Percentiles rank a stretch among this genome's conserved stretches.
phyloP scores from a whole-genome alignment of 164 flowering plant genomes.

The Aristolochia californica region DNA sequence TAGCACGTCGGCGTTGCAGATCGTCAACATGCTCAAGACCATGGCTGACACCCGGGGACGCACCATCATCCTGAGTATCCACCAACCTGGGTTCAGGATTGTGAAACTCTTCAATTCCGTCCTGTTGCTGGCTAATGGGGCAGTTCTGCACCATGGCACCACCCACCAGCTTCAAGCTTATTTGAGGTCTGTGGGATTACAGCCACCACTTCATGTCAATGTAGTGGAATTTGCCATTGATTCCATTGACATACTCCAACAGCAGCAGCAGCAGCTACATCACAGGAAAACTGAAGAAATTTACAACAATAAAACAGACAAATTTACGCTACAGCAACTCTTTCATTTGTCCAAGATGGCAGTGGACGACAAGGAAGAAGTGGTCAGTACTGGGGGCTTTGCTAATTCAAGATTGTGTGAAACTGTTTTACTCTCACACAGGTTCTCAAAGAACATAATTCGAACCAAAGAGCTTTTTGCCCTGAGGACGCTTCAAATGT shows the following conservation, averaged over 20 bases:
- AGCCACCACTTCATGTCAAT: slow-evolving; percentile 63
- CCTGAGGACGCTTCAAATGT: slow-evolving; percentile 60
- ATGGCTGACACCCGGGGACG: slow-evolving; percentile 78
- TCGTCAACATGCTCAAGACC: slow-evolving; percentile 68
- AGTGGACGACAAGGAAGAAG: slow-evolving; percentile 20
- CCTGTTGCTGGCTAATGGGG: slow-evolving; percentile 64
- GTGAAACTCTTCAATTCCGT: slow-evolving; percentile 65
- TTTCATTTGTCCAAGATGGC: slow-evolving; percentile 65
- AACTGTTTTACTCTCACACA: slow-evolving; percentile 47
- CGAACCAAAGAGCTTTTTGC: slow-evolving; percentile 77
- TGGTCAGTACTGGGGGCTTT: slow-evolving; percentile 21
- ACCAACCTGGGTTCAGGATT: slow-evolving; percentile 88
- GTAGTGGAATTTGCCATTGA: slow-evolving; percentile 83
- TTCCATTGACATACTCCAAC: slow-evolving; percentile 55
- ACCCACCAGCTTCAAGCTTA: slow-evolving; percentile 44
- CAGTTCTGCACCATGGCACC: slow-evolving; percentile 73
- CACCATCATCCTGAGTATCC: slow-evolving; percentile 75
- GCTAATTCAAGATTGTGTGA: slow-evolving; percentile 60
- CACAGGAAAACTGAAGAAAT: slow-evolving; percentile 5
- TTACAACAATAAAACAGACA: slow-evolving; percentile 16
- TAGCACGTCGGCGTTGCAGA: slow-evolving; percentile 79
- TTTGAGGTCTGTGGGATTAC: slow-evolving; percentile 37
- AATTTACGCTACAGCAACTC: slow-evolving; percentile 64
- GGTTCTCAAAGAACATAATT: slow-evolving; percentile 69
- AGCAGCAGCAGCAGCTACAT: no score